These are phyloP conservation scores for Leucoagaricus sp. DNA, from an alignment of 1,284 basidiomycete species.

Conservation along the genomic window DNA sequence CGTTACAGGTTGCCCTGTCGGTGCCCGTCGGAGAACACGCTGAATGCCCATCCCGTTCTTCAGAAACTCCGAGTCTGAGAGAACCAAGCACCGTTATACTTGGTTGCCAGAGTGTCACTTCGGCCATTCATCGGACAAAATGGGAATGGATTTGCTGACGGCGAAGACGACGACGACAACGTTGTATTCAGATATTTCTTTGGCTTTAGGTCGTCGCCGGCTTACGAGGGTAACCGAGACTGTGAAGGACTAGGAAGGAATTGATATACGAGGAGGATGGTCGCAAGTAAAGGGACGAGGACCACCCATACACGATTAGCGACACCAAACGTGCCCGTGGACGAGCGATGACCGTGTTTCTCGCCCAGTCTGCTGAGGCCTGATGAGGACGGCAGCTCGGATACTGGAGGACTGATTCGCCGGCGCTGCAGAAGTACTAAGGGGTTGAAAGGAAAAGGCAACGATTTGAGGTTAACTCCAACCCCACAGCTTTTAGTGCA, in stretches of 20 bases:
- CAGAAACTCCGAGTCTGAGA: conserved; percentile 78
- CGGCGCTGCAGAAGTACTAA: too few species aligned
- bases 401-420: too few species aligned
- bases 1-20: conserved; percentile 85
- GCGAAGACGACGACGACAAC: conserved; percentile 35
- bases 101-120: conserved; percentile 74
- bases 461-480: too few species aligned
- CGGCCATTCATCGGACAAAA: conserved; percentile 91
- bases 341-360: too few species aligned
- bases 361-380: too few species aligned
- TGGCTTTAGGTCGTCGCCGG: conserved; percentile 54
- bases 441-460: too few species aligned
- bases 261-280: conserved; percentile 64
- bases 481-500: too few species aligned
- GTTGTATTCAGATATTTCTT: conserved; percentile 67
- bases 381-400: too few species aligned
- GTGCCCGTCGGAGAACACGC: conserved; percentile 80
- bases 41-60: conserved; percentile 87
- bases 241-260: conserved; percentile 39
- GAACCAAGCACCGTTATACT: conserved; percentile 79
- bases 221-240: conserved; percentile 36
- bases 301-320: conserved; percentile 75
- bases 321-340: conserved; percentile 59
- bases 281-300: conserved; percentile 51
- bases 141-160: conserved; percentile 75